Evolutionary conservation across 73 alveolate genomes (phyloP), one percentile per base, ranked within the genome.

Genomic region (Urostyla sp.): DNA sequence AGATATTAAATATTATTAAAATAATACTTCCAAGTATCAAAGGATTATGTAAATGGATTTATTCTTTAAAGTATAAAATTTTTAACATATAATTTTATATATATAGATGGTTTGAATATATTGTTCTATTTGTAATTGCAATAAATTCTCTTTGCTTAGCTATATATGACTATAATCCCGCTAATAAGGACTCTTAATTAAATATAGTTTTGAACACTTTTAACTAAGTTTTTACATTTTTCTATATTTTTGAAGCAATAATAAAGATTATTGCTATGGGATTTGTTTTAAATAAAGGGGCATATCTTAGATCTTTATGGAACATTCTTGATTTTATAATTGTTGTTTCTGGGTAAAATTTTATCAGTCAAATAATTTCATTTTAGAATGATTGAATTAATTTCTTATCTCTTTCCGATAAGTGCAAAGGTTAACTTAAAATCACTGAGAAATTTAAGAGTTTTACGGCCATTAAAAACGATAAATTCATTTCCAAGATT

Each of bases 231-330:
- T 85, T 85, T 46, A 81, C 88, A 21, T 0, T 32, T 21, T 55
- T 54, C 34, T 87, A 46, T 48, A 66, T 85, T 15, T n/a, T 54
- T n/a, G 94, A 87, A 53, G 63, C 32, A 28, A 45, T 51, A 27
- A 38, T 87, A 0, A 83, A 87, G 53, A 50, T 81, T 11, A 27
- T 87, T 13, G 94, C 83, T 0, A 49, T 67, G 85, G 94, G 94
- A 21, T 44, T 87, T 26, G 38, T 83, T 26, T 45, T 87, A n/a
- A 69, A 67, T 21, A 23, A 35, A 20, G 32, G 45, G 24, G 37
- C 91, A 0, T 87, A 87, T 57, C 72, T 87, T 11, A 81, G 94
- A 49, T 89, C 73, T 51, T 60, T 75, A 18, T 87, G 94, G 94
- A 84, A 84, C 53, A 43, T 74, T 20, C 51, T 87, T 24, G 94